These are phyloP conservation scores for Carallia pectinifolia DNA, from an alignment of 345 rosid genomes.

Conservation along the genomic window DNA sequence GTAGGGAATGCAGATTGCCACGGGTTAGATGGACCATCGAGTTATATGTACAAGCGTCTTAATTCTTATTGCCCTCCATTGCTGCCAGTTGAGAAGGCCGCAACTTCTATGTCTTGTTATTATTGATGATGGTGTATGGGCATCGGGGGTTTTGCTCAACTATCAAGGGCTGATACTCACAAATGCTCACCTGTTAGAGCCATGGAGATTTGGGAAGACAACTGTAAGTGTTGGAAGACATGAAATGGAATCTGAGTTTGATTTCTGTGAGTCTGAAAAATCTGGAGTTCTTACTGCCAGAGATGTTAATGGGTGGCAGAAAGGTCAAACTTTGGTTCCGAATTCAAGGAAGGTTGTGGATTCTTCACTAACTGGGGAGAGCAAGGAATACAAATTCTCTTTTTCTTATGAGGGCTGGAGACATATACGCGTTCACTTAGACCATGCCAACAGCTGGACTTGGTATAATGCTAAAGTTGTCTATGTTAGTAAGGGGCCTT, in stretches of 20 bases:
- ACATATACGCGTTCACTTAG: constrained; percentile 67
- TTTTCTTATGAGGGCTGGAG: constrained; percentile 35
- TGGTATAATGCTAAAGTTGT: constrained; percentile 80
- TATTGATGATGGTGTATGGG: constrained; percentile 78
- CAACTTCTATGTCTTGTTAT: constrained; percentile 79
- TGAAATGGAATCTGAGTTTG: constrained; percentile 16
- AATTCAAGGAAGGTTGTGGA: constrained; percentile 19
- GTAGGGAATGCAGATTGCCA: constrained; percentile 39
- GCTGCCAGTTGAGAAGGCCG: constrained; percentile 51
- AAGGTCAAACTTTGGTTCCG: constrained; percentile 23
- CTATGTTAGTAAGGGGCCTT: constrained; percentile 66
- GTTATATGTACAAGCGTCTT: constrained; percentile 21
- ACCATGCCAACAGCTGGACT: constrained; percentile 62
- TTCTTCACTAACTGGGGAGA: constrained; percentile 29
- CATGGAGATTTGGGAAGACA: constrained; percentile 89
- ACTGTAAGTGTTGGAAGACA: constrained; percentile 38
- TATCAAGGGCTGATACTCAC: constrained; percentile 80
- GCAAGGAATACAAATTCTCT: constrained; percentile 32
- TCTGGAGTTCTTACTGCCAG: constrained; percentile 24
- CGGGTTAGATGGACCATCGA: constrained; percentile 22
- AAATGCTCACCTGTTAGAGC: constrained; percentile 93
- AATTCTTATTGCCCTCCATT: constrained; percentile 20
- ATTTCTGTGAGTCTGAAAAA: constrained; percentile 28
- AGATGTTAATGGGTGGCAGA: constrained; percentile 28
- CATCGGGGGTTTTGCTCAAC: constrained; percentile 84